Base-by-base conservation (phyloP, 305 asterid genomes). In the Fraxinus sp. region DNA sequence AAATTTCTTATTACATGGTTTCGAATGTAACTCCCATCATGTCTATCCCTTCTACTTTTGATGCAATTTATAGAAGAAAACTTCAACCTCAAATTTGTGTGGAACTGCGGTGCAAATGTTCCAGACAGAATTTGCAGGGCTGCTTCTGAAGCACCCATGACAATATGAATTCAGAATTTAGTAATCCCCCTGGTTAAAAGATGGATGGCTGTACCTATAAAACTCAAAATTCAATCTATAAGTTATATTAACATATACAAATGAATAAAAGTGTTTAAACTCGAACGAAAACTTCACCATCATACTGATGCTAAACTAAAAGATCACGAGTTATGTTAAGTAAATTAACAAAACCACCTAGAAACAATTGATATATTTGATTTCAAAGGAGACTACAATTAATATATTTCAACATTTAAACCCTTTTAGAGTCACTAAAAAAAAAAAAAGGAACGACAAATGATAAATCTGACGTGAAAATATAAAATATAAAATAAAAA, bases 61-160 rank as follows among this genome's bases (percentile, higher is more conserved):
- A 70, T 2, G 16, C 85, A 24, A 64, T 79, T 75, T 26, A 78
- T 84, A 5, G 71, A 81, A 39, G 89, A 81, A 80, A 83, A 26
- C 64, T 46, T 78, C 62, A 85, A 84, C 77, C 85, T 81, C 52
- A 76, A 64, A 36, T 82, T 85, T 74, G 83, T 78, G 41, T 62
- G 80, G 74, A 77, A 77, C 75, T 77, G 91, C 35, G 16, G 82
- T 11, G 84, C 86, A 66, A 74, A 59, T 46, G 82, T 77, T 74
- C 89, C 80, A 13, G 84, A 83, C 20, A 86, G 77, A 83, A 84
- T 24, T 16, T 80, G 86, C 22, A 85, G 75, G 80, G 89, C 85
- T 83, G 86, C 84, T 64, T 78, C 87, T 14, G 85, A 37, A 77
- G 88, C 89, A 80, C 86, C 85, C 92, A 89, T 89, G 3, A 68